Evolutionary conservation across 2,329 filamentous ascomycete genomes (phyloP).

Genomic region (Xylariales sp.): DNA sequence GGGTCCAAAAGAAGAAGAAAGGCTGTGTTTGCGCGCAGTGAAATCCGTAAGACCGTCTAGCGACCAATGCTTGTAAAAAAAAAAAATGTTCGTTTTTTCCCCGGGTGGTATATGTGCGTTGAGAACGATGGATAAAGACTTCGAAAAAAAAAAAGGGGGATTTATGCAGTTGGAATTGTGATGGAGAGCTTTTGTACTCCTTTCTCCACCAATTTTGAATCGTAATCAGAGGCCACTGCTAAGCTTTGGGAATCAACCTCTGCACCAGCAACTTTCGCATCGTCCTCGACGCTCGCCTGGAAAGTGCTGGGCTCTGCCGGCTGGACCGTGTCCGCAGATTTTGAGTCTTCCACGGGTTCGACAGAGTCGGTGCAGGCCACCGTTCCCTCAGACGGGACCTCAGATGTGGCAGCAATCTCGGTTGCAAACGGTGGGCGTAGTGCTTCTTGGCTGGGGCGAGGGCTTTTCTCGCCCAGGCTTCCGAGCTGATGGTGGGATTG

Average conservation of each 20-base stretch:
- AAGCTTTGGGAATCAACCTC: constrained; percentile 9
- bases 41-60: constrained; percentile 1
- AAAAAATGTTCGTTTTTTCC: too few relatives aligned
- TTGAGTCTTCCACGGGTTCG: background rate
- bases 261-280: background rate
- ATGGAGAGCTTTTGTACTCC: constrained; percentile 29
- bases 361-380: background rate
- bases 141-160: constrained; percentile 10
- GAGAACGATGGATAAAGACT: constrained; percentile 1
- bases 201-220: constrained; percentile 13
- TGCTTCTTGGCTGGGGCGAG: constrained; percentile 29
- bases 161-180: constrained; percentile 27
- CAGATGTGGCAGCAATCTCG: background rate
- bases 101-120: background rate
- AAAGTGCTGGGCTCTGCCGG: background rate
- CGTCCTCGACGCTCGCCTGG: background rate
- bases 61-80: constrained; percentile 1
- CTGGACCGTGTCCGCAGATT: background rate
- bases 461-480: constrained; percentile 25
- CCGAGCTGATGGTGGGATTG: constrained; percentile 18
- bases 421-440: background rate
- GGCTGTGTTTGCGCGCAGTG: background rate
- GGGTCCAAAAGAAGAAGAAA: background rate
- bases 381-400: background rate
- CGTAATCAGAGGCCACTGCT: constrained; percentile 15